Conservation (phyloP, 1,139 yeast species). For the Suhomyces bokatorum region DNA sequence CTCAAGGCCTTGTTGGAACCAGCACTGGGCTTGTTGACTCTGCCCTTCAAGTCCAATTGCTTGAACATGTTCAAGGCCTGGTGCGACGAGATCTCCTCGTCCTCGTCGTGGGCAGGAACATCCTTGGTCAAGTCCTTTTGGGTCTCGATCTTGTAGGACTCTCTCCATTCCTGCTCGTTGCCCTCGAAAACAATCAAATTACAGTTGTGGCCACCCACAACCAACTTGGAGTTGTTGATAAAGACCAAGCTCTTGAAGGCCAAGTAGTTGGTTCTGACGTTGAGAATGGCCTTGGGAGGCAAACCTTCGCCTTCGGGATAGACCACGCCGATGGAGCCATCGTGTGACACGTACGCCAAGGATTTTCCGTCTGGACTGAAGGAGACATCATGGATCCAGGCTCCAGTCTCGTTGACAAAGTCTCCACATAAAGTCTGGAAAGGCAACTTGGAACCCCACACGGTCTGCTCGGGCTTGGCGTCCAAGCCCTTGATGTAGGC, state of each 20-base stretch:
- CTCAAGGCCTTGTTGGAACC: constrained; percentile 53
- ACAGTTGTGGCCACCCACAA: constrained; percentile 93
- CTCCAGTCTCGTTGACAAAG: constrained; percentile 70
- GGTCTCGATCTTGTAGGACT: constrained; percentile 61
- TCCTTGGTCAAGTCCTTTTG: constrained; percentile 48
- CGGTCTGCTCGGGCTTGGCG: constrained; percentile 73
- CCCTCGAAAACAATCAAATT: constrained; percentile 87
- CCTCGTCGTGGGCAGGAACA: constrained; percentile 41
- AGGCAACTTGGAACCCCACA: constrained; percentile 95
- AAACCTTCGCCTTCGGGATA: constrained; percentile 75
- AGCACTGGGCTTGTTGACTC: constrained; percentile 48
- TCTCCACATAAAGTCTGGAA: constrained; percentile 93
- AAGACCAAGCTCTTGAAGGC: constrained; percentile 81
- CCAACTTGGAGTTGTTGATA: constrained; percentile 61
- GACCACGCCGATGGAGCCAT: constrained; percentile 72
- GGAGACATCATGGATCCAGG: constrained; percentile 91
- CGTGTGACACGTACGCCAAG: constrained; percentile 78
- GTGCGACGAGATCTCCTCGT: constrained; percentile 64
- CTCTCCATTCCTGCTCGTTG: constrained; percentile 65
- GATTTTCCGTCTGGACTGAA: constrained; percentile 81
- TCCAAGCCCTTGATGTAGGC: constrained; percentile 90
- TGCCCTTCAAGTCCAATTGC: constrained; percentile 93
- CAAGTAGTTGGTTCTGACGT: constrained; percentile 68
- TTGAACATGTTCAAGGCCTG: constrained; percentile 94
- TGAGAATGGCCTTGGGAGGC: constrained; percentile 41